phyloP scores from a whole-genome alignment of 495 filamentous ascomycete genomes.

The Trypethelium eluteriae region DNA sequence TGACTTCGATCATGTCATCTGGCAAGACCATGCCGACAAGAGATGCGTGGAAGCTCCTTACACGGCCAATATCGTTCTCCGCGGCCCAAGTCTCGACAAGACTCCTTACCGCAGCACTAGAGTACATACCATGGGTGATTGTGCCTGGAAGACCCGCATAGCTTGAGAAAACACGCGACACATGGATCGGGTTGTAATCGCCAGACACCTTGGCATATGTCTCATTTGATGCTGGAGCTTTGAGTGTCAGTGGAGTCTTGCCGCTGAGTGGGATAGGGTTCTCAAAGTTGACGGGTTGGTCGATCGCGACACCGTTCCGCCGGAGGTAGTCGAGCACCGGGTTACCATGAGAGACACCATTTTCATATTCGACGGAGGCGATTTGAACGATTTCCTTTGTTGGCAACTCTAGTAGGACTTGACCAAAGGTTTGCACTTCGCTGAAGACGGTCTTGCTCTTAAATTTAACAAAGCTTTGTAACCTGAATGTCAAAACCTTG shows the following conservation, averaged over 20 bases:
- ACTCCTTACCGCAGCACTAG: slow-evolving; percentile 92
- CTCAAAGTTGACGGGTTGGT: slow-evolving; percentile 95
- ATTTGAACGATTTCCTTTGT: slow-evolving; percentile 96
- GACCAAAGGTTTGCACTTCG: slow-evolving; percentile 82
- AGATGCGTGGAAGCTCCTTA: slow-evolving; percentile 90
- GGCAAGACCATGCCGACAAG: slow-evolving; percentile 97
- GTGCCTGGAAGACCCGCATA: slow-evolving; percentile 93
- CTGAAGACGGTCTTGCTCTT: slow-evolving; percentile 93
- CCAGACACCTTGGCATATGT: slow-evolving; percentile 95
- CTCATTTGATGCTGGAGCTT: slow-evolving; percentile 94
- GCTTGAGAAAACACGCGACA: slow-evolving; percentile 87
- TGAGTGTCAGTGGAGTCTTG: slow-evolving; percentile 75
- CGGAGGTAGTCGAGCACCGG: slow-evolving; percentile 94
- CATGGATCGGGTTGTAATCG: slow-evolving; percentile 98
- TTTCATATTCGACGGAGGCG: slow-evolving; percentile 87
- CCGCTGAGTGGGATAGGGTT: slow-evolving; percentile 92
- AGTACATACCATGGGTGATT: slow-evolving; percentile 99
- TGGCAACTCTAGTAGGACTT: slow-evolving; percentile 90
- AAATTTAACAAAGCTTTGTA: slow-evolving; percentile 82
- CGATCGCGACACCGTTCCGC: slow-evolving; percentile 83
- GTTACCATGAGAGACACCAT: slow-evolving; percentile 84
- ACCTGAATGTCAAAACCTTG: slow-evolving; percentile 92
- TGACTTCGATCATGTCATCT: slow-evolving; percentile 88
- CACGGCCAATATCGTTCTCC: slow-evolving; percentile 95
- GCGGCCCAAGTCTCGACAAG: slow-evolving; percentile 99